These are phyloP conservation scores for Prunella vulgaris DNA, from an alignment of 257 asterid species.

Conservation along the genomic window DNA sequence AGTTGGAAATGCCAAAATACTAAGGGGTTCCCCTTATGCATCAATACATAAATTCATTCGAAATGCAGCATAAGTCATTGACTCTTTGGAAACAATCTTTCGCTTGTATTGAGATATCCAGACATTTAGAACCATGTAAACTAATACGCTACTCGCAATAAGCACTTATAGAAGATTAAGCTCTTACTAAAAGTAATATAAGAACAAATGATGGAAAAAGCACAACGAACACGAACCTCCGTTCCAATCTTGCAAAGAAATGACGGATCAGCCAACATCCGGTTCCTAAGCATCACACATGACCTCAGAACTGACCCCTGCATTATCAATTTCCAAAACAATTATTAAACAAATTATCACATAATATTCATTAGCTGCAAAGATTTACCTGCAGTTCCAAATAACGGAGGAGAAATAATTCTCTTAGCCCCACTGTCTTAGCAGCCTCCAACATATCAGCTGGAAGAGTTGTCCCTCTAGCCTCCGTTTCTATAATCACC, in stretches of 20 bases:
- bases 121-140: background rate
- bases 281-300: slow-evolving; percentile 70
- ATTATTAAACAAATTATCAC: background rate
- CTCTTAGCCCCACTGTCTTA: slow-evolving; percentile 65
- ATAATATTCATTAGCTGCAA: background rate
- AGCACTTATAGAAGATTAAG: background rate
- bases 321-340: slow-evolving; percentile 26
- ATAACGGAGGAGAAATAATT: slow-evolving; percentile 64
- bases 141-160: background rate
- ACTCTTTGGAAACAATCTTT: too few relatives aligned
- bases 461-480: slow-evolving; percentile 80
- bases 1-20: background rate
- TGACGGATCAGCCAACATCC: slow-evolving; percentile 97
- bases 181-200: too few relatives aligned
- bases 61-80: too few relatives aligned
- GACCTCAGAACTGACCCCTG: slow-evolving; percentile 77
- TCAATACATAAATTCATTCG: too few relatives aligned
- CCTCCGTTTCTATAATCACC: slow-evolving; percentile 70
- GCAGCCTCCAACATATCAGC: slow-evolving; percentile 96
- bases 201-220: too few relatives aligned
- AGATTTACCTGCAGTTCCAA: slow-evolving; percentile 81
- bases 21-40: background rate
- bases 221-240: slow-evolving; percentile 70
- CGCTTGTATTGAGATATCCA: background rate
- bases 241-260: slow-evolving; percentile 97